Percentiles rank a stretch among this genome's conserved stretches.
phyloP scores from a whole-genome alignment of 1,139 yeast species.

The Suhomyces panamericanus region DNA sequence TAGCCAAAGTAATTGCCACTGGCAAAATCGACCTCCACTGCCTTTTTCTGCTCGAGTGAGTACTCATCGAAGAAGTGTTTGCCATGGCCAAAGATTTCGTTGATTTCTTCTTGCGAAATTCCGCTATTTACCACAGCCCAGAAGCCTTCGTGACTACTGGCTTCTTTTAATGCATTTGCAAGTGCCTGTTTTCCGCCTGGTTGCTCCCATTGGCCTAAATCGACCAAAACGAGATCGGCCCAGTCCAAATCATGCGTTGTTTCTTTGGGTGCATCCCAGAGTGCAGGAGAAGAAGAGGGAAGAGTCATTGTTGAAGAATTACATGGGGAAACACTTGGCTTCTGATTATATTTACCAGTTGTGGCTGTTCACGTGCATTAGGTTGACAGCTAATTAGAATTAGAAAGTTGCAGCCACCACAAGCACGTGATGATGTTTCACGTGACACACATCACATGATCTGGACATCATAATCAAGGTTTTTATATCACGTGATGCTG shows the following conservation, averaged over 20 bases:
- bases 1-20: slow-evolving; percentile 36
- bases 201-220: slow-evolving; percentile 28
- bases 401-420: neutral
- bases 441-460: neutral
- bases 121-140: slow-evolving; percentile 34
- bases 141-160: slow-evolving; percentile 33
- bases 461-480: too few species aligned
- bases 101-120: slow-evolving; percentile 26
- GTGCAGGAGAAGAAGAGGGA: slow-evolving; percentile 8
- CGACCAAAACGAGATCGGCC: slow-evolving; percentile 33
- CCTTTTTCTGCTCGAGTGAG: slow-evolving; percentile 27
- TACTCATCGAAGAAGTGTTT: slow-evolving; percentile 30
- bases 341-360: neutral
- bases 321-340: neutral
- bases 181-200: slow-evolving; percentile 29
- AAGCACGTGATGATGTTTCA: neutral
- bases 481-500: neutral
- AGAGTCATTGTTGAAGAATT: neutral
- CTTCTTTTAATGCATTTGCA: slow-evolving; percentile 27
- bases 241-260: slow-evolving; percentile 31
- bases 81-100: slow-evolving; percentile 30
- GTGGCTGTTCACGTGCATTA: neutral
- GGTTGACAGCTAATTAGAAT: neutral
- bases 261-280: slow-evolving; percentile 29
- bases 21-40: slow-evolving; percentile 28